A percentile compares a stretch with the other conserved stretches of the same genome.
phyloP scores from a whole-genome alignment of 805 yeast genomes.

The Candida silvicultrix region DNA sequence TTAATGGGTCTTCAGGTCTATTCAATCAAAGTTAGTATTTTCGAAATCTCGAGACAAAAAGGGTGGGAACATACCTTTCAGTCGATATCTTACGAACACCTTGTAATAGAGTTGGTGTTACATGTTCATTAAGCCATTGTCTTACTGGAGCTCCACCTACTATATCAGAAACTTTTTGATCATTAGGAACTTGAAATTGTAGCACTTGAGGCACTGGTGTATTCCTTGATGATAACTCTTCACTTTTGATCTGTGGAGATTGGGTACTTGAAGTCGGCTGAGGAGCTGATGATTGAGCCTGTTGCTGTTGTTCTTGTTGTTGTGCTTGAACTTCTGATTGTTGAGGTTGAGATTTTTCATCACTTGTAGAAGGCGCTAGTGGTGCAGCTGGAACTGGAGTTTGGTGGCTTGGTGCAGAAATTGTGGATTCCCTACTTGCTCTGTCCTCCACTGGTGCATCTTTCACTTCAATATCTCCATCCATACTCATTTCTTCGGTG shows the following conservation, averaged over 20 bases:
- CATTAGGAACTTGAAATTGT: conserved; percentile 15
- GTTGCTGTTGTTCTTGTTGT: neutral
- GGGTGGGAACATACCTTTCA: conserved; percentile 28
- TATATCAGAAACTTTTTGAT: conserved; percentile 34
- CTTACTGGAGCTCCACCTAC: conserved; percentile 72
- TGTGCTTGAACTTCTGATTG: neutral
- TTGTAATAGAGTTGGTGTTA: conserved; percentile 56
- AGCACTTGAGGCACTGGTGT: conserved; percentile 16
- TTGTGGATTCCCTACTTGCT: neutral
- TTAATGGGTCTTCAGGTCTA: conserved; percentile 48
- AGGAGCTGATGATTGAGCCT: neutral
- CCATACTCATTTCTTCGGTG: neutral
- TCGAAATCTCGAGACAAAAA: neutral
- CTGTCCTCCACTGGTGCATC: neutral
- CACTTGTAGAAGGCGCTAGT: too few species aligned
- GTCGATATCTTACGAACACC: conserved; percentile 54
- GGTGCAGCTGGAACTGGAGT: neutral
- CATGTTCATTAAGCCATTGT: conserved; percentile 55
- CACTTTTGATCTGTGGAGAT: conserved; percentile 1
- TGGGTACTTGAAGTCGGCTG: neutral
- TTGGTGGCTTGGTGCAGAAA: neutral
- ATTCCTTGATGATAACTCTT: conserved; percentile 2
- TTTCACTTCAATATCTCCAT: neutral
- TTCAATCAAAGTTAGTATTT: conserved; percentile 13
- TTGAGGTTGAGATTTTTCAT: neutral